Base-by-base conservation (phyloP, 305 asterid genomes). In the Withania somnifera region DNA sequence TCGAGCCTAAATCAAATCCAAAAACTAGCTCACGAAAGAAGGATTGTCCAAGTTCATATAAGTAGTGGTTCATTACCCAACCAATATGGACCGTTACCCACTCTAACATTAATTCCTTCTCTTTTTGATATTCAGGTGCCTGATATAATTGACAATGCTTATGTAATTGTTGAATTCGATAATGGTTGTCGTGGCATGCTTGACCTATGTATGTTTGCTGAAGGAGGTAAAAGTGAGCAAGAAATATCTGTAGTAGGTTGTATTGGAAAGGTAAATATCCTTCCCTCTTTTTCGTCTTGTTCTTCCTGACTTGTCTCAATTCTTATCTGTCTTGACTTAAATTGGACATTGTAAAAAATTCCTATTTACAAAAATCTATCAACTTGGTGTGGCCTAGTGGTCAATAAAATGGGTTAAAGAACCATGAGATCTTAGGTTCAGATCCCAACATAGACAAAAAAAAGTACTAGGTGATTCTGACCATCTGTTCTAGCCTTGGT, bases 131-230 rank as follows among this genome's bases (percentile, higher is more conserved):
- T 83, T 69, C 90, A 93, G 99, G 98, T 92, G 81, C 98, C 99
- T 26, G 99, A 94, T 86, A 96, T 96, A 63, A 96, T 96, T 15
- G 99, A 96, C 75, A 96, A 96, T 84, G 98, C 99, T 11, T 96
- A 93, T 81, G 99, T 94, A 0, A 92, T 96, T 28, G 94, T 96
- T 66, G 99, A 96, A 85, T 96, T 96, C 9, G 92, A 93, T 36
- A 96, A 94, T 82, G 95, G 98, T 45, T 87, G 91, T 2, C 93
- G 98, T 28, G 99, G 97, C 81, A 84, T 93, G 91, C 95, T 96
- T 22, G 99, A 96, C 86, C 93, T 96, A 7, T 96, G 99, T 61
- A 96, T 96, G 99, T 96, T 94, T 86, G 98, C 98, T 34, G 99
- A 96, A 84, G 99, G 99, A 81, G 93, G 98, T 85, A 91, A 90